Evolutionary conservation across 2,329 filamentous ascomycete genomes (phyloP).

Genomic region (Fusarium torreyae): DNA sequence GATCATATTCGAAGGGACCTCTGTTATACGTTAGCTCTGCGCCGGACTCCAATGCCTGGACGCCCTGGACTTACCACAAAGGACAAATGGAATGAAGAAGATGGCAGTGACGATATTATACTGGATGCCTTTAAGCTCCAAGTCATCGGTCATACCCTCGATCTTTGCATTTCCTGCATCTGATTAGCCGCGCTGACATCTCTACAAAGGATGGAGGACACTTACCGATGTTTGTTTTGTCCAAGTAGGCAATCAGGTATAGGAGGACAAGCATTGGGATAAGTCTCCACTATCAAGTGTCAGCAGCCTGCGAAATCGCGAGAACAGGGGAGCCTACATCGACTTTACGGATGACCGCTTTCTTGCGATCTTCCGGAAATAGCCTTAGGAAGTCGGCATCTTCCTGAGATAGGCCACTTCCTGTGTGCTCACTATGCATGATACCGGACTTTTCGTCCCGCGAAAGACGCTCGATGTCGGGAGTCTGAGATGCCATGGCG

Average conservation of each 20-base stretch:
- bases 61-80: slow-evolving; percentile 17
- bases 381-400: slow-evolving; percentile 20
- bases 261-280: slow-evolving; percentile 27
- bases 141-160: slow-evolving; percentile 48
- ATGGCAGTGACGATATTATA: slow-evolving; percentile 70
- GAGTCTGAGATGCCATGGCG: slow-evolving; percentile 25
- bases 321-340: slow-evolving; percentile 3
- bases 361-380: slow-evolving; percentile 13
- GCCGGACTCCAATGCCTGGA: neutral
- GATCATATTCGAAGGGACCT: slow-evolving; percentile 30
- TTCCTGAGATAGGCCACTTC: neutral
- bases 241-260: slow-evolving; percentile 23
- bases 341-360: slow-evolving; percentile 12
- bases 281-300: slow-evolving; percentile 10
- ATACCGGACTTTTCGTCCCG: slow-evolving; percentile 45
- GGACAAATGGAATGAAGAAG: slow-evolving; percentile 36
- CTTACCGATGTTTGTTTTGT: slow-evolving; percentile 26
- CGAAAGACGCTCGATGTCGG: slow-evolving; percentile 47
- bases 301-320: neutral
- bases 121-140: slow-evolving; percentile 56
- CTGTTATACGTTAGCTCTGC: neutral
- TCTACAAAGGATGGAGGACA: fast-evolving
- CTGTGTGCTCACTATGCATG: slow-evolving; percentile 44
- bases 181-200: neutral
- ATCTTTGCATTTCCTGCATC: slow-evolving; percentile 48